Conservation (phyloP, 306 rosid species). For the Malus sylvestris region DNA sequence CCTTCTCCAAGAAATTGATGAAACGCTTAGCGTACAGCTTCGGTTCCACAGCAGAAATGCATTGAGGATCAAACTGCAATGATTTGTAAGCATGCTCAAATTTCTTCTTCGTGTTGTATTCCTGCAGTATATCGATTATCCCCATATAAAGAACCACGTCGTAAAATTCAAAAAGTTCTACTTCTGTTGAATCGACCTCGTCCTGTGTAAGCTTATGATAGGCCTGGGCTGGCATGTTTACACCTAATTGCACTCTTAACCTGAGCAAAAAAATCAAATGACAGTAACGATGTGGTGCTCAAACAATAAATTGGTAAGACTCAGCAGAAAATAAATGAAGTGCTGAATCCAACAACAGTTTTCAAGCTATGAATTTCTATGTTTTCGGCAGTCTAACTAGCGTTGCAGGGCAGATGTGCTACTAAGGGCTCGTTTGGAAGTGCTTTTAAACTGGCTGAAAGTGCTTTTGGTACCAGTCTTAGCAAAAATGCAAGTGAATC, state of each 20-base stretch:
- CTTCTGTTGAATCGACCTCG: slow-evolving; percentile 44
- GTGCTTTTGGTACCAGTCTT: too few species aligned
- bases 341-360: neutral
- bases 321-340: neutral
- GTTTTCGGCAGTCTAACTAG: neutral
- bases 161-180: slow-evolving; percentile 70
- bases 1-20: slow-evolving; percentile 60
- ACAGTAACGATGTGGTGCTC: neutral
- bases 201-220: slow-evolving; percentile 34
- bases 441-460: too few species aligned
- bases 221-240: slow-evolving; percentile 96
- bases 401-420: neutral
- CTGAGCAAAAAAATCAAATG: slow-evolving; percentile 29
- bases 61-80: slow-evolving; percentile 33
- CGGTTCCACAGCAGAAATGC: slow-evolving; percentile 75
- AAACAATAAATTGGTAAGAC: neutral
- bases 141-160: slow-evolving; percentile 93
- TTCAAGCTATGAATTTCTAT: neutral
- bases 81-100: slow-evolving; percentile 71
- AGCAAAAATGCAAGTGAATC: too few species aligned
- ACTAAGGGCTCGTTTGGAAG: neutral
- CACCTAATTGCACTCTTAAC: slow-evolving; percentile 87
- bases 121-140: slow-evolving; percentile 85
- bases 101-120: slow-evolving; percentile 64
- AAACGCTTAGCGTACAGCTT: slow-evolving; percentile 66